phyloP scores from a whole-genome alignment of 495 filamentous ascomycete species.

The Penicillium coffeae region DNA sequence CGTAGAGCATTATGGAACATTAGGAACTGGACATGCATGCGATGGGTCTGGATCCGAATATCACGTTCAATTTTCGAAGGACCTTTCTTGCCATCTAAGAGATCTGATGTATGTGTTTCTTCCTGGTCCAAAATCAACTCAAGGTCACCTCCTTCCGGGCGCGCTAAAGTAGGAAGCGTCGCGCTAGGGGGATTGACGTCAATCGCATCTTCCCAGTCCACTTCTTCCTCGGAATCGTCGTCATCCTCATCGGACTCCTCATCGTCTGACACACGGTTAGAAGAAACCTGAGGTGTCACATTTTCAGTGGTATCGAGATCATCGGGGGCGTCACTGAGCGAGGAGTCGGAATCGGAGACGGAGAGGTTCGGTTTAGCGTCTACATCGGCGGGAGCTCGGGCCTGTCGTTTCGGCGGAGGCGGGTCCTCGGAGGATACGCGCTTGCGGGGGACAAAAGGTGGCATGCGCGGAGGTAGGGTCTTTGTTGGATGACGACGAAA shows the following conservation, averaged over 20 bases:
- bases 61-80: conserved; percentile 78
- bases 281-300: conserved; percentile 1
- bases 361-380: conserved; percentile 12
- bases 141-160: conserved; percentile 52
- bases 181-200: conserved; percentile 34
- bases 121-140: conserved; percentile 70
- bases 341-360: conserved; percentile 56
- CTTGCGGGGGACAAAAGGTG: conserved; percentile 51
- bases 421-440: conserved; percentile 54
- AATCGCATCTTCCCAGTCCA: conserved; percentile 87
- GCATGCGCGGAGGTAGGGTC: conserved; percentile 47
- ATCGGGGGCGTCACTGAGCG: conserved; percentile 56
- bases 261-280: conserved; percentile 15
- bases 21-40: conserved; percentile 83
- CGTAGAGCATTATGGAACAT: conserved; percentile 85
- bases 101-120: conserved; percentile 51
- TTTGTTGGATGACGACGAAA: not conserved
- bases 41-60: conserved; percentile 74
- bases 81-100: conserved; percentile 73
- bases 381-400: conserved; percentile 9
- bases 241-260: conserved; percentile 54
- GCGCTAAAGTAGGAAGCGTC: conserved; percentile 23
- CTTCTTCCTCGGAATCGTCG: conserved; percentile 63
- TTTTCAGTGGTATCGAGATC: conserved; percentile 16
- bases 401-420: conserved; percentile 63